phyloP scores from a whole-genome alignment of 208 protist species.

The Phytomonas francai region DNA sequence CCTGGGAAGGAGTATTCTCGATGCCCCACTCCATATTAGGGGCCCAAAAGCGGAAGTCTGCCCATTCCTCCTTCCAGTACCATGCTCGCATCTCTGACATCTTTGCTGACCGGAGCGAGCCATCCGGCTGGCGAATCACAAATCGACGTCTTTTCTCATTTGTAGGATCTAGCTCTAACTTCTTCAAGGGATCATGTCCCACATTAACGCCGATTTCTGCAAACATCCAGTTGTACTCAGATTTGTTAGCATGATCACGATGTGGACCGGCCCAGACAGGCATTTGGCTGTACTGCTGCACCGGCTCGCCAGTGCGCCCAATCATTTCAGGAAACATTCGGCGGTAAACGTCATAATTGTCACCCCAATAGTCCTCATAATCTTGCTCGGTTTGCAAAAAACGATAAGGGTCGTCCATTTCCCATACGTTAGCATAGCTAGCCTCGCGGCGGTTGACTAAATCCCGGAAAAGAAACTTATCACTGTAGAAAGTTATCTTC shows the following conservation, averaged over 20 bases:
- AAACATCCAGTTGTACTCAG: conserved; percentile 93
- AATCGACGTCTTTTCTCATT: conserved; percentile 91
- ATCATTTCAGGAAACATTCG: conserved; percentile 93
- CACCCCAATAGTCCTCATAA: conserved; percentile 92
- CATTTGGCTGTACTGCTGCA: conserved; percentile 92
- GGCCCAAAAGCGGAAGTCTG: conserved; percentile 91
- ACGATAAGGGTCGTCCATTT: conserved; percentile 93
- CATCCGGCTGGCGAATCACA: conserved; percentile 89
- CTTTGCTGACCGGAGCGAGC: conserved; percentile 89
- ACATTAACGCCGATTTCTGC: conserved; percentile 92
- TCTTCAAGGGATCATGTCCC: conserved; percentile 88
- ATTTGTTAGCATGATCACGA: conserved; percentile 88
- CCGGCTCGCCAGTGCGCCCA: conserved; percentile 81
- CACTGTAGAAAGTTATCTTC: conserved; percentile 92
- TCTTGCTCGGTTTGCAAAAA: conserved; percentile 92
- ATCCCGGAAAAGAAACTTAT: conserved; percentile 91
- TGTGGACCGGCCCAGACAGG: conserved; percentile 88
- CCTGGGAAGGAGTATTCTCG: conserved; percentile 85
- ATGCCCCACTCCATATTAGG: conserved; percentile 92
- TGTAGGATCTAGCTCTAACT: conserved; percentile 88
- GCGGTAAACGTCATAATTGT: conserved; percentile 93
- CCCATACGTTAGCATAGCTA: conserved; percentile 92
- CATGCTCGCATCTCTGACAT: conserved; percentile 94
- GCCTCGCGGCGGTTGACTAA: conserved; percentile 89
- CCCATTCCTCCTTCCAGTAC: conserved; percentile 94